These are phyloP conservation scores for Colletotrichum nymphaeae DNA, from an alignment of 2,329 filamentous ascomycete species.

Conservation along the genomic window DNA sequence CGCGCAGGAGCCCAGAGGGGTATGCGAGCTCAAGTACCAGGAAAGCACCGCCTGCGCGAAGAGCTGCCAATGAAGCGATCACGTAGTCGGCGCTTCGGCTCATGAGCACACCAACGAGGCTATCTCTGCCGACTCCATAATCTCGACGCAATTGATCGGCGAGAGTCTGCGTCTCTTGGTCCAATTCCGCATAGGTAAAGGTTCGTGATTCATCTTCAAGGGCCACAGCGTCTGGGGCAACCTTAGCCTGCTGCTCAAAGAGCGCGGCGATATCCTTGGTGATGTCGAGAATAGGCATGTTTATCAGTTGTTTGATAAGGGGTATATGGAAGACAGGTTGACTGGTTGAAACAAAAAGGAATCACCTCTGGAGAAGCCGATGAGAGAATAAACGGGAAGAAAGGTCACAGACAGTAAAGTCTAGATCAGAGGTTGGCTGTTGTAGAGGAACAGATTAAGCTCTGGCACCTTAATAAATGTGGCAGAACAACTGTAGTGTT, in stretches of 20 bases:
- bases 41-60: constrained; percentile 83
- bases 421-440: not conserved
- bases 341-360: not conserved
- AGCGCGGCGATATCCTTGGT: constrained; percentile 79
- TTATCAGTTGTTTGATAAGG: constrained; percentile 37
- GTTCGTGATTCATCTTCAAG: constrained; percentile 75
- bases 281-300: constrained; percentile 76
- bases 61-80: constrained; percentile 80
- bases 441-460: not conserved
- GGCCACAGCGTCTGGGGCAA: constrained; percentile 76
- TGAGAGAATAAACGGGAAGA: not conserved
- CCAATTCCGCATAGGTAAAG: constrained; percentile 80
- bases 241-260: constrained; percentile 75
- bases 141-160: constrained; percentile 72
- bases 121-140: constrained; percentile 78
- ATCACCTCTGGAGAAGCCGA: not conserved
- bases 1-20: constrained; percentile 77
- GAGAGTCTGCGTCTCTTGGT: constrained; percentile 73
- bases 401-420: not conserved
- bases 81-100: constrained; percentile 83
- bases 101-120: constrained; percentile 80
- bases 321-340: constrained; percentile 6
- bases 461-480: constrained; percentile 14
- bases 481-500: constrained; percentile 8
- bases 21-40: constrained; percentile 85